Percentiles rank a stretch among this genome's conserved stretches.
Conservation (phyloP, 345 rosid genomes). For the Salix caprea region DNA sequence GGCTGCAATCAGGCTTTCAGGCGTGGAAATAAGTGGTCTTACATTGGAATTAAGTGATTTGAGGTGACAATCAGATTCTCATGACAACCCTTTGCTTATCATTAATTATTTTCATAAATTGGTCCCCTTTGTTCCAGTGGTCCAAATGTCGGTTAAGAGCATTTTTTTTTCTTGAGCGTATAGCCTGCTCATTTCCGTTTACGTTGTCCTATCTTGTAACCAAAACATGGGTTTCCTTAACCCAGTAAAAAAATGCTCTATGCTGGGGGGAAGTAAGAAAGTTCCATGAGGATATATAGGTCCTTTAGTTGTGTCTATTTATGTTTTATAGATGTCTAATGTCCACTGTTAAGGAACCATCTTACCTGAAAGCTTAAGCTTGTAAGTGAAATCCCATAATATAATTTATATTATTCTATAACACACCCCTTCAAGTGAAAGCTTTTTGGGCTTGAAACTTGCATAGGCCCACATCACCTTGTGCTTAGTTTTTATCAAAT, state of each 20-base stretch:
- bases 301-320: neutral
- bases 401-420: too few species aligned
- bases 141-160: neutral
- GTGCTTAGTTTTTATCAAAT: too few species aligned
- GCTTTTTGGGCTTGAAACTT: too few species aligned
- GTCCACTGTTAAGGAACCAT: too few species aligned
- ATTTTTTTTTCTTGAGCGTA: neutral
- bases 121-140: neutral
- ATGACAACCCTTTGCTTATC: neutral
- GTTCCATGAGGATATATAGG: neutral
- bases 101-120: neutral
- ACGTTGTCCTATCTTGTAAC: neutral
- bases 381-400: too few species aligned
- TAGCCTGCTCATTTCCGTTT: neutral
- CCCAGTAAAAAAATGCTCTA: too few species aligned
- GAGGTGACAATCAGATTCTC: constrained; percentile 43
- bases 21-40: constrained; percentile 98
- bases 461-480: too few species aligned
- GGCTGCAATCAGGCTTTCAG: constrained; percentile 97
- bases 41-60: constrained; percentile 85
- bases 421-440: too few species aligned
- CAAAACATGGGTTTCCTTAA: neutral
- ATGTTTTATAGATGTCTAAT: neutral
- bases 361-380: too few species aligned
- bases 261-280: neutral